Evolutionary conservation across 225 moss, liverwort and hornwort genomes (phyloP).

Genomic region (Bryum argenteum): DNA sequence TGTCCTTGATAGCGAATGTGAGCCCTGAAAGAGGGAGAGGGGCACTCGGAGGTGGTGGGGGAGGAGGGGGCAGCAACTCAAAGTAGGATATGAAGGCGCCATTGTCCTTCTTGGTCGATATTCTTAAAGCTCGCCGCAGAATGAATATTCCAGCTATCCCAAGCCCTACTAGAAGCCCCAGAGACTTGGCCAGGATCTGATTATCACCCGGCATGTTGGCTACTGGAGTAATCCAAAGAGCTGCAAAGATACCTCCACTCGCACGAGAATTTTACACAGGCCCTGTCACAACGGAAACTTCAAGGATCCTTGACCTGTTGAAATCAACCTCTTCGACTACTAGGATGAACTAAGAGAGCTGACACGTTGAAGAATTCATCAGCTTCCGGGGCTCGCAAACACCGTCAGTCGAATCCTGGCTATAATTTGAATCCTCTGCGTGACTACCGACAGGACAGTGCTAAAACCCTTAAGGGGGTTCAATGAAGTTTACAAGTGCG

Average conservation of each 20-base stretch:
- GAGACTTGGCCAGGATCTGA: slow-evolving; percentile 63
- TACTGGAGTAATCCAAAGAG: not conserved
- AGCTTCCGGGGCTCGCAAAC: not conserved
- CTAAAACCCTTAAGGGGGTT: slow-evolving; percentile 15
- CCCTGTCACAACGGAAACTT: not conserved
- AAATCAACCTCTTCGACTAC: slow-evolving; percentile 27
- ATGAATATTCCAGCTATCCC: slow-evolving; percentile 86
- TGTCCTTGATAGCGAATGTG: slow-evolving; percentile 90
- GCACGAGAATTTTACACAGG: not conserved
- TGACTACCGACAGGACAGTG: slow-evolving; percentile 19
- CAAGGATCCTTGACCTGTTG: not conserved
- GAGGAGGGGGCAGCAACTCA: slow-evolving; percentile 83
- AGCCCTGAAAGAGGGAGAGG: slow-evolving; percentile 81
- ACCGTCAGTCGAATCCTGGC: slow-evolving; percentile 1
- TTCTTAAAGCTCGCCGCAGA: slow-evolving; percentile 64
- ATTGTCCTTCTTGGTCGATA: slow-evolving; percentile 56
- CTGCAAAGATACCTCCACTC: not conserved
- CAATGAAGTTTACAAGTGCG: not conserved
- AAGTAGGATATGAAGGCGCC: slow-evolving; percentile 88
- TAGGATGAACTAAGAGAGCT: not conserved
- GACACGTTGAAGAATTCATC: not conserved
- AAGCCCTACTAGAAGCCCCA: slow-evolving; percentile 74
- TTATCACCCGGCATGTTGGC: slow-evolving; percentile 47
- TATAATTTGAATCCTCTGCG: not conserved
- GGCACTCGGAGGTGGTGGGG: slow-evolving; percentile 89